Evolutionary conservation across 805 yeast genomes (phyloP).

Genomic region (Hanseniaspora pseudoguilliermondii): DNA sequence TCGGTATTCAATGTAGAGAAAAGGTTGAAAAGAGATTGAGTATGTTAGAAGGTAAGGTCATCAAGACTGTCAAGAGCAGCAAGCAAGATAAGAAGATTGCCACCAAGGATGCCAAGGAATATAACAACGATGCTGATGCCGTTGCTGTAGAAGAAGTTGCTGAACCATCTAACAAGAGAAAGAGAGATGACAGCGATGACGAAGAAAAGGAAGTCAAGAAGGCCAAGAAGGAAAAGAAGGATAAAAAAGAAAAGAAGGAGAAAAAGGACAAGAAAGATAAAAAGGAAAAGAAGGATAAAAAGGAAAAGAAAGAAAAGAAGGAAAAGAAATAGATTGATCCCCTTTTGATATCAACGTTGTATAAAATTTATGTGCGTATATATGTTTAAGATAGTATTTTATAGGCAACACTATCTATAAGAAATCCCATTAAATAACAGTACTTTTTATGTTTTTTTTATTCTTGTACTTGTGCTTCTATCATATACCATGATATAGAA

Average conservation of each 20-base stretch:
- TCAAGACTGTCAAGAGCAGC: slow-evolving; percentile 75
- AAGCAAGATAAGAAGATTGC: slow-evolving; percentile 80
- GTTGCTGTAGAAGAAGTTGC: slow-evolving; percentile 31
- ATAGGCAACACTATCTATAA: slow-evolving; percentile 5
- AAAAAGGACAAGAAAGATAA: slow-evolving; percentile 27
- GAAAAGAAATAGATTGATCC: slow-evolving; percentile 24
- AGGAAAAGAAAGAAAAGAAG: slow-evolving; percentile 28
- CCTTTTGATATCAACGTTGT: neutral
- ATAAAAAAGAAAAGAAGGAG: slow-evolving; percentile 27
- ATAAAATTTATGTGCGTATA: neutral
- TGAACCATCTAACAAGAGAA: slow-evolving; percentile 26
- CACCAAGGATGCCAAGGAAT: slow-evolving; percentile 69
- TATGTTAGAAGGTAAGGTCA: slow-evolving; percentile 90
- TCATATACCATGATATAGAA: too few relatives aligned
- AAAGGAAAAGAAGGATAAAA: slow-evolving; percentile 24
- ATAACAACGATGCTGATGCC: slow-evolving; percentile 92
- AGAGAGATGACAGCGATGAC: slow-evolving; percentile 20
- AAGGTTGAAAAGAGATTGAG: slow-evolving; percentile 91
- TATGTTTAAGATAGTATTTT: slow-evolving; percentile 4
- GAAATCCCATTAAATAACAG: neutral
- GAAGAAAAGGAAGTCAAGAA: slow-evolving; percentile 26
- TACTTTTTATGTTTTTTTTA: neutral
- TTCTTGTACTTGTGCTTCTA: neutral
- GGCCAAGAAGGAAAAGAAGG: slow-evolving; percentile 22
- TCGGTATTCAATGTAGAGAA: slow-evolving; percentile 81